Evolutionary conservation across 2,329 filamentous ascomycete species (phyloP), one percentile per base, ranked within the genome.

Genomic region (Hypoxylon sp.): DNA sequence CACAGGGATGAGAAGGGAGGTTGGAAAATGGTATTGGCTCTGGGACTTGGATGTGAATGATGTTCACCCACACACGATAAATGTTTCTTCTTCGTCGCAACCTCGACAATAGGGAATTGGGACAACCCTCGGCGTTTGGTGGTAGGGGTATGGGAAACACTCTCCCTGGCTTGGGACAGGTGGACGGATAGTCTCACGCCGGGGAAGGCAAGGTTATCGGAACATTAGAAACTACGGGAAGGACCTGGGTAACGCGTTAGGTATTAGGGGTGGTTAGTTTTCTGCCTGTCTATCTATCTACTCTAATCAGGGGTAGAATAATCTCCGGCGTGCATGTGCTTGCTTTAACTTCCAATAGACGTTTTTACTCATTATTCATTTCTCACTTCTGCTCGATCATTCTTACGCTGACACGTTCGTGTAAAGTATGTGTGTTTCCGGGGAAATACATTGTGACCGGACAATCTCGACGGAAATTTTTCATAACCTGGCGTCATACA

Each of bases 291-390:
- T 48, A 26, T 44, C 54, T 48, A 26, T 29, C 37, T 26, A 17
- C n/a, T 42, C 50, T 56, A 53, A 26, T 19, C 17, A 44, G 63
- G 50, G 50, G 51, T 35, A 51, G 63, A 55, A 48, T 65, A 55
- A 60, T 65, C 52, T 57, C 55, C 52, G 52, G 47, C 56, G 48
- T 50, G 29, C 54, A 46, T 39, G 14, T 59, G 50, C 55, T 51
- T 52, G 57, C 39, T 54, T 50, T 50, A 17, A 17, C 31, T 68
- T 68, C 54, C 22, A 52, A 67, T 64, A 67, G 59, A 64, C 51
- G 44, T 44, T 67, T 60, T 51, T 29, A 31, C 51, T 56, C 39
- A 31, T 39, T 39, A 19, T 24, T 26, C 24, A 50, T n/a, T 44
- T 31, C 5, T 26, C 31, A 29, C 14, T 24, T 42, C 9, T 1